Evolutionary conservation across 495 filamentous ascomycete genomes (phyloP).

Genomic region (Penicillium angulare): DNA sequence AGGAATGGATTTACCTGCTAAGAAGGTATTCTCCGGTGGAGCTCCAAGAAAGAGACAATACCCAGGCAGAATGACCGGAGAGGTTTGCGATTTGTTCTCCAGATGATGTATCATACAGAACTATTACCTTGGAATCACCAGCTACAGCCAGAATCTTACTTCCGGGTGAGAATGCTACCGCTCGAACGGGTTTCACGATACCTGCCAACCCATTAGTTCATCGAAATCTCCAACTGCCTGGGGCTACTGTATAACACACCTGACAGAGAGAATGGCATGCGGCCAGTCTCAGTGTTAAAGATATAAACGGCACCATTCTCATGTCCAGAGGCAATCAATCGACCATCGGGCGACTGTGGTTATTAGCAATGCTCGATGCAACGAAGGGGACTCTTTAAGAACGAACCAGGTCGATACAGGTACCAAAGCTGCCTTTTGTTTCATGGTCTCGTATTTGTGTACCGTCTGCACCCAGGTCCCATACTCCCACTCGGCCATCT

Average conservation of each 20-base stretch:
- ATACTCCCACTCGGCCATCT: conserved; percentile 84
- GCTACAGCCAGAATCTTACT: conserved; percentile 86
- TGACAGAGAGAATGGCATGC: conserved; percentile 80
- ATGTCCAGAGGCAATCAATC: conserved; percentile 86
- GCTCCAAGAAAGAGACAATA: conserved; percentile 88
- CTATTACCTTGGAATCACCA: conserved; percentile 84
- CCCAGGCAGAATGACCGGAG: conserved; percentile 76
- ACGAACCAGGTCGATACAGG: conserved; percentile 76
- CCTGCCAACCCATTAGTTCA: conserved; percentile 48
- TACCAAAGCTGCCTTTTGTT: conserved; percentile 87
- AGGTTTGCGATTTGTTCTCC: conserved; percentile 91
- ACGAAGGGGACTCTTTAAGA: background rate
- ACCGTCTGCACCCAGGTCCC: conserved; percentile 60
- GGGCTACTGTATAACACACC: conserved; percentile 48
- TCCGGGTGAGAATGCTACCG: conserved; percentile 82
- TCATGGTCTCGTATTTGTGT: conserved; percentile 75
- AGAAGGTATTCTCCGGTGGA: conserved; percentile 90
- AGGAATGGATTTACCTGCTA: conserved; percentile 77
- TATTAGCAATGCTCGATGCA: conserved; percentile 6
- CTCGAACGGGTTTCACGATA: conserved; percentile 77
- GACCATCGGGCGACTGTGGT: conserved; percentile 67
- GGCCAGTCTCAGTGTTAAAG: conserved; percentile 86
- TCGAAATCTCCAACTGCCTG: background rate
- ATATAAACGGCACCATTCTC: conserved; percentile 92
- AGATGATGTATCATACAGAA: conserved; percentile 84